Base-by-base conservation (phyloP, 805 yeast species). In the Monosporozyma servazzii region DNA sequence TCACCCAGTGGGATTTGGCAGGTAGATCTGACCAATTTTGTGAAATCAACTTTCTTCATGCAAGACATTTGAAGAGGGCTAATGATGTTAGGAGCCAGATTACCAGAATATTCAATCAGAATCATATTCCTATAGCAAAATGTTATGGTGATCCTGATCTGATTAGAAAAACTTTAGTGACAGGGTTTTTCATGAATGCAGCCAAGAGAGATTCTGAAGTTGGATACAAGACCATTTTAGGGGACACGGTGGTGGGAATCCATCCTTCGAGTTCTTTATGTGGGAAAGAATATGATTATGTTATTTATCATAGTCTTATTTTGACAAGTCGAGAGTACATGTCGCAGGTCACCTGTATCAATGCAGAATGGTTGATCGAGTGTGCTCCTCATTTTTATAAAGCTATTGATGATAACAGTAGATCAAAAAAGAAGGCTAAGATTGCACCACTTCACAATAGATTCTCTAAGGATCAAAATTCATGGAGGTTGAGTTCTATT, bases 241-340 rank as follows among this genome's bases (percentile, higher is more conserved):
- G 85, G 55, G 79, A 79, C 33, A 82, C 86, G 0, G 80, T 83
- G 1, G 96, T 90, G 15, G 80, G 77, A 52, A 76, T 91, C 53
- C 97, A 91, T 65, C 99, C 99, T 1, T 86, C 95, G 2, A 85
- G 95, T 54, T 71, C 88, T 3, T 65, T 91, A 18, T 80, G 76
- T 61, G 77, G 75, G 37, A 72, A 71, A 52, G 75, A 73, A 42
- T 86, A 91, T 11, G 91, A 86, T 53, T 88, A 87, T 68, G 84
- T 89, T 45, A 66, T 91, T 8, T 90, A 88, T 61, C 89, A 89
- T 61, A 86, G 89, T 31, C 74, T 89, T 49, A 78, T 89, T 30
- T 74, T 88, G 56, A 91, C 99, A 0, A 78, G 86, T 15, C 82
- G 82, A 62, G 98, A 91, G 73, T 93, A 86, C 62, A 88, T 91